Evolutionary conservation across 768 basidiomycete species (phyloP), one percentile per base, ranked within the genome.

Genomic region (Pulveroboletus sp.): DNA sequence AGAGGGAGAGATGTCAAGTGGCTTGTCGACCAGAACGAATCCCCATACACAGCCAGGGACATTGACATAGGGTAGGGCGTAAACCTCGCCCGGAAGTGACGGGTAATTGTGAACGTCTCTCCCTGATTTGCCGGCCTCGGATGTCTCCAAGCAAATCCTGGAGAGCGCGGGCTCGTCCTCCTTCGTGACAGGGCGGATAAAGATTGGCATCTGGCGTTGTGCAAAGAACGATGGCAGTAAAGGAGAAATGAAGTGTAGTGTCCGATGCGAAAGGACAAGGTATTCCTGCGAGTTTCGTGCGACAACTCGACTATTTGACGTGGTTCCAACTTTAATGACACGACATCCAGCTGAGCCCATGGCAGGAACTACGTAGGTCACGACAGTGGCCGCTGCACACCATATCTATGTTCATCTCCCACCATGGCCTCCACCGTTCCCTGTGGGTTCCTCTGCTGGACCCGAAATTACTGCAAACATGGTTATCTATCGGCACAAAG

Each of bases 41-140:
- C 78, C 87, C 77, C 80, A 89, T 20, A 83, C 81, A 45, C 60
- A 55, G 6, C 69, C 75, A n/a, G 80, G 76, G 14, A 85, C 67
- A 45, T 80, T 79, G 49, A 87, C 75, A 65, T 91, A 91, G 2
- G 89, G 89, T 39, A 87, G 76, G 4, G 88, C 83, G 59, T 83
- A 90, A 36, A 85, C 72, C 36, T 89, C 73, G 6, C 88, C 87
- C 11, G 80, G 82, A 29, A 90, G 79, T 55, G 85, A 83, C 12
- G 71, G 71, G 56, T 74, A 76, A 34, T 79, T 77, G 68, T 89
- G 84, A 24, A 81, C 70, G 32, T 57, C 57, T 63, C 81, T 80
- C 32, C 85, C 85, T 48, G 84, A 82, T 53, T 68, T 71, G 41
- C 89, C 88, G 19, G 84, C 85, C 45, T 86, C 76, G 17, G 78